These are phyloP conservation scores for Sphagnum contortum DNA, from an alignment of 225 moss, liverwort and hornwort species.

Conservation along the genomic window DNA sequence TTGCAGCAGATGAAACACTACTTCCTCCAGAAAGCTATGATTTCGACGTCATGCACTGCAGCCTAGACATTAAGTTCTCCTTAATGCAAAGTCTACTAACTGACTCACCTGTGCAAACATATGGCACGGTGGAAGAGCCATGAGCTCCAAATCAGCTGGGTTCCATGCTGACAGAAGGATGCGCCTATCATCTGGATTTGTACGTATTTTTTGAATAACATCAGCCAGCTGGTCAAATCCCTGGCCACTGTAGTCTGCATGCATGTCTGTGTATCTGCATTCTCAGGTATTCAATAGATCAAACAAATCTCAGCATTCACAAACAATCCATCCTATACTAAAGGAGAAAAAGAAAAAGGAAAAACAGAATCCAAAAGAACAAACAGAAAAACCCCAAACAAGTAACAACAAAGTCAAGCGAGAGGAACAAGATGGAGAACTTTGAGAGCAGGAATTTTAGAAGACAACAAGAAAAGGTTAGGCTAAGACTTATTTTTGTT, in stretches of 20 bases:
- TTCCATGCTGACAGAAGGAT: slow-evolving; percentile 96
- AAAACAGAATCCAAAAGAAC: neutral
- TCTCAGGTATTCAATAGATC: neutral
- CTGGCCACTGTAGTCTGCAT: slow-evolving; percentile 75
- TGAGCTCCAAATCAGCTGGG: slow-evolving; percentile 75
- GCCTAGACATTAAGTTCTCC: too few species aligned
- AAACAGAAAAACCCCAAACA: neutral
- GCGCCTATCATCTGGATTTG: slow-evolving; percentile 76
- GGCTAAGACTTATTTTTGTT: neutral
- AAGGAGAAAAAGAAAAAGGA: neutral
- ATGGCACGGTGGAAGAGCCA: slow-evolving; percentile 99
- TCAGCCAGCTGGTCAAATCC: slow-evolving; percentile 91
- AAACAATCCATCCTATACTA: too few species aligned
- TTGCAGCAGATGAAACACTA: too few species aligned
- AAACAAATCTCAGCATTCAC: too few species aligned
- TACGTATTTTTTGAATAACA: slow-evolving; percentile 74
- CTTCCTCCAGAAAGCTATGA: too few species aligned
- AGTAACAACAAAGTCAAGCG: neutral
- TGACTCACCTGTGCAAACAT: slow-evolving; percentile 77
- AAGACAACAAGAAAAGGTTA: neutral
- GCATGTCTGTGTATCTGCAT: slow-evolving; percentile 76
- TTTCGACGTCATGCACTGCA: too few species aligned
- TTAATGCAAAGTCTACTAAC: too few species aligned
- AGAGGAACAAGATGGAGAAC: neutral
- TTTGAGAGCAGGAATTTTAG: too few species aligned